phyloP scores from a whole-genome alignment of 179 eudicot species.

The Beta lomatogona region DNA sequence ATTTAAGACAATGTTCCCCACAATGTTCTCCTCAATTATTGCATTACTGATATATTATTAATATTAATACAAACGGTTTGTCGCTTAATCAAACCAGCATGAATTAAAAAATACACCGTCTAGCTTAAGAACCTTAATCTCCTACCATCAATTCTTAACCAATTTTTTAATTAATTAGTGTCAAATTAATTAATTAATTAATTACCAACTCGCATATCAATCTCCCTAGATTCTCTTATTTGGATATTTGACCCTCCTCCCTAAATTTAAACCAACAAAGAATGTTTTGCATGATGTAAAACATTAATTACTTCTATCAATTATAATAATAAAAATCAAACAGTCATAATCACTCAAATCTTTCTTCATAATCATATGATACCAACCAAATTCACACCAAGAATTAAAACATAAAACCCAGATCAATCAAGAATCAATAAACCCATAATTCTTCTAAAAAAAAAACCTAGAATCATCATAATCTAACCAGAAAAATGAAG shows the following conservation, averaged over 20 bases:
- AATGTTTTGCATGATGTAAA: slow-evolving; percentile 15
- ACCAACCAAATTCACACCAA: neutral
- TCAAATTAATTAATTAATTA: neutral
- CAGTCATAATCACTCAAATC: neutral
- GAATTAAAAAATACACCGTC: neutral
- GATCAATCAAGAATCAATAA: neutral
- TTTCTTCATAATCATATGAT: neutral
- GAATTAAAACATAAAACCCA: neutral
- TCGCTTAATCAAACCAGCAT: neutral
- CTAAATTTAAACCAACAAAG: slow-evolving; percentile 12
- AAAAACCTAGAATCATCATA: neutral
- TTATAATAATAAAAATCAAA: neutral
- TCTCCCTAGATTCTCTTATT: slow-evolving; percentile 10
- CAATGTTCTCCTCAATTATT: neutral
- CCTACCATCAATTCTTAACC: slow-evolving; percentile 10
- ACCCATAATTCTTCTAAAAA: too few relatives aligned
- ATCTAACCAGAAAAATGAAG: too few relatives aligned
- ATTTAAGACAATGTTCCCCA: neutral
- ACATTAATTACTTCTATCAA: neutral
- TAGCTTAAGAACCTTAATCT: neutral
- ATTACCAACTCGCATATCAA: slow-evolving; percentile 8
- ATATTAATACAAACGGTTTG: neutral
- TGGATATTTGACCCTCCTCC: neutral
- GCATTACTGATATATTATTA: neutral
- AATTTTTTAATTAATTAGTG: neutral